Base-by-base conservation (phyloP, 352 stramenopile genomes). In the Globisporangium echinulatum region DNA sequence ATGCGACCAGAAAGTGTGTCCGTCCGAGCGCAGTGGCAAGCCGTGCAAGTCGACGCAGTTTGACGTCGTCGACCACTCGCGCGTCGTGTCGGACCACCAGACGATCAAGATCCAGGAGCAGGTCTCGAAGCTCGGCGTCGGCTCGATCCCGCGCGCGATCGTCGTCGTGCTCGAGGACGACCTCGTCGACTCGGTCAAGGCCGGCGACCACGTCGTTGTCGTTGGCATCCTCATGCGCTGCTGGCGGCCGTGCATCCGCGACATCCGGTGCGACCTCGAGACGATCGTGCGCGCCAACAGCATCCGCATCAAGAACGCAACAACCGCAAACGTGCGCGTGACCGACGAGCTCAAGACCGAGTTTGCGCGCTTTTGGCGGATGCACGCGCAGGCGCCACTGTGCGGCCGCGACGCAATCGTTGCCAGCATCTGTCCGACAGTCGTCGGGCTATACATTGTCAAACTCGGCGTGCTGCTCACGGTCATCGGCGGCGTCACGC, bases 21-120 rank as follows among this genome's bases (percentile, higher is more conserved):
- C 73, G 52, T 81, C 76, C 0, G 68, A 76, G 54, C 67, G 64
- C 49, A 68, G 66, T 7, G 72, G 74, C 36, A 82, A 85, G 58
- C 70, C 71, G 19, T 98, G 92, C 73, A 80, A 78, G 54, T 93
- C 81, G 38, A 96, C 69, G 47, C 77, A 85, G 40, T 96, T 90
- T 49, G 61, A 83, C 14, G 61, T 77, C 5, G 56, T 90, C 15
- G 78, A 79, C 13, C 68, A 72, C 25, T 75, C 75, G 14, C 70
- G 74, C 33, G 65, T 87, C 0, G 75, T 89, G 52, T 86, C 75
- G 10, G 79, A 89, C 61, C 77, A 89, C 62, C 77, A 99, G 68
- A 92, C 98, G 69, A 96, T 98, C 59, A 98, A 98, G 69, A 91
- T 99, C 49, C 96, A 99, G 71, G 96, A 99, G 66, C 84, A 96